Evolutionary conservation across 2,329 filamentous ascomycete genomes (phyloP).

Genomic region (Sporothrix phasma): DNA sequence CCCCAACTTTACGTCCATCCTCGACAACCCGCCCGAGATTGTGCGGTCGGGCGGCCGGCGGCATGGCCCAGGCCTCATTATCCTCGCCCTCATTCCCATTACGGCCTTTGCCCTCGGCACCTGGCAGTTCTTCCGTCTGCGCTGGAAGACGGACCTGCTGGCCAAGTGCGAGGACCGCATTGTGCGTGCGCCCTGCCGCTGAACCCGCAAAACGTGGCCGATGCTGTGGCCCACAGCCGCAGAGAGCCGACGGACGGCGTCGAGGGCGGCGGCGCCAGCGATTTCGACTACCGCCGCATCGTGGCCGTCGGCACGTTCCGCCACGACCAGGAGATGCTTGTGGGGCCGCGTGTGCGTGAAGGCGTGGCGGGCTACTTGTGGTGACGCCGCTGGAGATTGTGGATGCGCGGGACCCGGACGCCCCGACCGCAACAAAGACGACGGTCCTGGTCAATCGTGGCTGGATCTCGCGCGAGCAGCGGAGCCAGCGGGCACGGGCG

Average conservation of each 20-base stretch:
- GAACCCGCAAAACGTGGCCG: slow-evolving; percentile 65
- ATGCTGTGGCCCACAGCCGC: slow-evolving; percentile 51
- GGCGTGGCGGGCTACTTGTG: slow-evolving; percentile 82
- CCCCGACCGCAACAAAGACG: slow-evolving; percentile 22
- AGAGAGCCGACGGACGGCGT: slow-evolving; percentile 3
- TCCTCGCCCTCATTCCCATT: slow-evolving; percentile 78
- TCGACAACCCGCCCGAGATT: slow-evolving; percentile 75
- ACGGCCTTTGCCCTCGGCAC: slow-evolving; percentile 84
- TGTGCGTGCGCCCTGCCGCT: slow-evolving; percentile 75
- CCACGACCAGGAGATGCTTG: slow-evolving; percentile 93
- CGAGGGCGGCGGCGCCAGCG: not conserved
- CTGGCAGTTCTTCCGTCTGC: slow-evolving; percentile 89
- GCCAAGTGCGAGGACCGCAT: slow-evolving; percentile 88
- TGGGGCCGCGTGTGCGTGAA: slow-evolving; percentile 81
- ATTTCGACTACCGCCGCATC: slow-evolving; percentile 88
- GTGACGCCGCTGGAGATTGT: slow-evolving; percentile 70
- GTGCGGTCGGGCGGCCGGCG: slow-evolving; percentile 62
- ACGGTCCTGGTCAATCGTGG: slow-evolving; percentile 74
- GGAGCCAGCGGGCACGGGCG: slow-evolving; percentile 50
- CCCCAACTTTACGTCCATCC: slow-evolving; percentile 70
- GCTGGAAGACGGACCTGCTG: slow-evolving; percentile 89
- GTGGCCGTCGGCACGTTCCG: slow-evolving; percentile 61
- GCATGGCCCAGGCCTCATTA: slow-evolving; percentile 71
- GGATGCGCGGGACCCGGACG: not conserved
- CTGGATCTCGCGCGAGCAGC: slow-evolving; percentile 76